phyloP scores from a whole-genome alignment of 306 rosid genomes.

The Dalbergia oliveri region DNA sequence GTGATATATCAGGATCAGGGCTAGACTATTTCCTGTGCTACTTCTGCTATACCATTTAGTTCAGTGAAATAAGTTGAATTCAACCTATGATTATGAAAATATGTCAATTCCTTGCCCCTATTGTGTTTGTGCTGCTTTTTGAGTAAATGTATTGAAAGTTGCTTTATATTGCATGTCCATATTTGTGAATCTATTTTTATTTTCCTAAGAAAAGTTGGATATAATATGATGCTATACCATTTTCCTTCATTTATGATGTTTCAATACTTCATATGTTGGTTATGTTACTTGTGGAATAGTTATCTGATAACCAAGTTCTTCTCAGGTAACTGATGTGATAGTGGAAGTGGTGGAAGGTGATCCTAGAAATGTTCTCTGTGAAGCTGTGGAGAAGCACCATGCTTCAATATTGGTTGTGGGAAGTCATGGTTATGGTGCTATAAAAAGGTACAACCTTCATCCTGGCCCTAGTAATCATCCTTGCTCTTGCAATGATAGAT shows the following conservation, averaged over 20 bases:
- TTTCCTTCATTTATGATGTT: not conserved
- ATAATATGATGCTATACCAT: not conserved
- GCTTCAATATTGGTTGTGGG: constrained; percentile 83
- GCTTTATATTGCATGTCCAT: not conserved
- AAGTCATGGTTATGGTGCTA: constrained; percentile 83
- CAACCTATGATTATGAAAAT: not conserved
- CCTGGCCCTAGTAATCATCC: not conserved
- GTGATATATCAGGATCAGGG: not conserved
- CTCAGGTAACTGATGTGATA: constrained; percentile 58
- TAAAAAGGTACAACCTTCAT: constrained; percentile 64
- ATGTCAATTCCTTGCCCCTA: not conserved
- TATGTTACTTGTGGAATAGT: constrained; percentile 2
- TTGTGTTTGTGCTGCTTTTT: not conserved
- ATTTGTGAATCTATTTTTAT: not conserved
- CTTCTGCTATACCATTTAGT: not conserved
- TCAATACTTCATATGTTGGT: not conserved
- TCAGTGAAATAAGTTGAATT: not conserved
- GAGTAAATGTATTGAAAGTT: not conserved
- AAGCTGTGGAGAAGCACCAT: constrained; percentile 68
- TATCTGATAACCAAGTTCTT: constrained; percentile 22
- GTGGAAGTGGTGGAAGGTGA: constrained; percentile 76
- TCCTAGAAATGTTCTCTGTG: constrained; percentile 75
- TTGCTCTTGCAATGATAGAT: constrained; percentile 6
- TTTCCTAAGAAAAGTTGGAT: not conserved
- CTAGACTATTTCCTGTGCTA: not conserved